phyloP scores from a whole-genome alignment of 441 rosid genomes.

The Populus trichocarpa region DNA sequence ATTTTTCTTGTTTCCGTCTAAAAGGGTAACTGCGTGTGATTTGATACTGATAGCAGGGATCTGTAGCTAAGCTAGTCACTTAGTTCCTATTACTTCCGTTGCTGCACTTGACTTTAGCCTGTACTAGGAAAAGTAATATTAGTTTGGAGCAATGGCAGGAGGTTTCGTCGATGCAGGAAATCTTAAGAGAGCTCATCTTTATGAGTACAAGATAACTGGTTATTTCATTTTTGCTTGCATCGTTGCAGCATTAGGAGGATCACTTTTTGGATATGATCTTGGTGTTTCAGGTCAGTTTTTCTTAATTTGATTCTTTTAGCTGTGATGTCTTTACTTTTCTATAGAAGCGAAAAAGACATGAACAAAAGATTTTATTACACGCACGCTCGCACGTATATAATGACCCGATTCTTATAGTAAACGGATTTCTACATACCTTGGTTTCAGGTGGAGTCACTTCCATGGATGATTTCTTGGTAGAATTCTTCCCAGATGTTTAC shows the following conservation, averaged over 20 bases:
- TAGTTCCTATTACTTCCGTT: neutral
- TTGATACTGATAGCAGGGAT: neutral
- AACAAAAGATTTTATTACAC: too few species aligned
- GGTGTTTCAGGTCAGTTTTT: constrained; percentile 68
- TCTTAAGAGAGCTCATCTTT: constrained; percentile 72
- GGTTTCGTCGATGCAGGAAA: constrained; percentile 40
- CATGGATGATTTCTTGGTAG: constrained; percentile 87
- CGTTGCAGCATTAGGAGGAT: constrained; percentile 68
- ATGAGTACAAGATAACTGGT: constrained; percentile 55
- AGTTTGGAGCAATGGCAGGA: constrained; percentile 51
- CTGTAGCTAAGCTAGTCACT: neutral
- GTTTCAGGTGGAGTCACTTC: constrained; percentile 84
- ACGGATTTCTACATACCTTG: neutral
- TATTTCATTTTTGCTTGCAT: constrained; percentile 62
- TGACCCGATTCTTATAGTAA: neutral
- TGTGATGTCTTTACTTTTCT: neutral
- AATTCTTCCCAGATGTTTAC: constrained; percentile 68
- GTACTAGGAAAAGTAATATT: neutral
- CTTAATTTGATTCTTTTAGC: neutral
- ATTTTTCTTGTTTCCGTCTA: too few species aligned
- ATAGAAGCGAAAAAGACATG: neutral
- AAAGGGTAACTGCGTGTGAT: neutral
- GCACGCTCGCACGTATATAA: too few species aligned
- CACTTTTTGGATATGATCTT: constrained; percentile 82
- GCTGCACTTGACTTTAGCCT: neutral